Base-by-base conservation (phyloP, 768 basidiomycete genomes). In the Suillus subalutaceus region DNA sequence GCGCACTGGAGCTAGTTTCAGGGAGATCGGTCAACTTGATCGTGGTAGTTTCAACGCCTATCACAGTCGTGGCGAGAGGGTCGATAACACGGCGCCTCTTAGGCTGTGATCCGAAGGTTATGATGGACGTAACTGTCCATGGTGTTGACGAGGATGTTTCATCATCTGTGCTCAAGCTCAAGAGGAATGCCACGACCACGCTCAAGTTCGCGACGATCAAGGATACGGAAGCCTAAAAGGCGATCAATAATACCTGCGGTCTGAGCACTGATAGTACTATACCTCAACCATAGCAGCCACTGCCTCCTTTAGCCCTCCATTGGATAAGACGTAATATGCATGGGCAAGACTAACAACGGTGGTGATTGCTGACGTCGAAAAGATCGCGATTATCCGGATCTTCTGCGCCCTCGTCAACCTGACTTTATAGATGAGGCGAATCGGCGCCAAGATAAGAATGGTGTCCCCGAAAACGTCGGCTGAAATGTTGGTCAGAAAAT, bases 321-420 rank as follows among this genome's bases (percentile, higher is more conserved):
- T 9, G 16, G 52, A 32, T 18, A 53, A 53, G 67, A 81, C 79
- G 30, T 76, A 76, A 6, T 62, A 72, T 0, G 82, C 83, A 60
- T 87, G 85, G 1, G 84, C 81, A 12, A 77, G 72, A 64, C 78
- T 79, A 58, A 80, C 80, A 46, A 82, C 68, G 12, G 81, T 86
- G 6, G 85, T 86, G 62, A 82, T 73, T 64, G 85, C 80, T 59
- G 84, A 85, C 16, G 88, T 81, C 15, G 86, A 86, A 73, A 88
- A 88, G 62, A 87, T 84, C 0, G 70, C 64, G 13, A 75, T 63
- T 63, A 85, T 71, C 66, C 82, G 77, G 53, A 84, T 75, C 23
- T 79, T 78, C 30, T 75, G 70, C 41, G 80, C 79, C 2, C 75
- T 72, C 6, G 83, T 80, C 2, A 85, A 70, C 23, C 74, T 77